Evolutionary conservation across 306 rosid species (phyloP), one percentile per base, ranked within the genome.

Genomic region (Trifolium subterraneum): DNA sequence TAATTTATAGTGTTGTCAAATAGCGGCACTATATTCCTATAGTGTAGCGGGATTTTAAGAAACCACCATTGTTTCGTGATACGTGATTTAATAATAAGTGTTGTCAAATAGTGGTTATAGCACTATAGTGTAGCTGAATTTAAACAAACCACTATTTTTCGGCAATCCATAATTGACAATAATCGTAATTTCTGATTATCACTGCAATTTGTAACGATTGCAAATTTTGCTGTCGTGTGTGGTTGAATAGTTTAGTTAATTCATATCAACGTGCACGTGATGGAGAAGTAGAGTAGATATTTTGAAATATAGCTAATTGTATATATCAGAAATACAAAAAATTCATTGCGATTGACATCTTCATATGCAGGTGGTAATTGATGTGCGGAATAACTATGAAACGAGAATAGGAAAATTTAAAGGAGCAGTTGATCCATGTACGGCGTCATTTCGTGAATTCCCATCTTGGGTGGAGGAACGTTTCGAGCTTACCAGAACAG

Each of bases 341-440:
- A 58, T 42, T 50, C 52, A 41, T 56, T 68, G 75, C 50, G 52
- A 23, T 16, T 68, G 64, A 31, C 64, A 61, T 66, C 10, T 33
- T 42, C 60, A 12, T 75, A n/a, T 81, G 60, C 70, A 94, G 98
- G 95, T 91, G 64, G 95, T 94, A 68, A 84, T 91, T 62, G 98
- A 94, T 85, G 98, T 94, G 79, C 90, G 96, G 22, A 94, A 94
- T 51, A 80, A 81, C 75, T 94, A 94, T 8, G 98, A 94, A 87
- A 91, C 93, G 50, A 86, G 97, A 84, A 91, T 91, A 64, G 97
- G 97, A 59, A 94, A 90, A 86, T 94, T 94, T 78, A 94, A 87
- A 74, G 91, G 96, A 78, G 97, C 98, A 45, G 92, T 90, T 78
- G 97, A 91, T 84, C 97, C 98, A 2, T 78, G 82, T 59, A 91